Conservation (phyloP, 179 eudicot species). For the Patellifolia procumbens region DNA sequence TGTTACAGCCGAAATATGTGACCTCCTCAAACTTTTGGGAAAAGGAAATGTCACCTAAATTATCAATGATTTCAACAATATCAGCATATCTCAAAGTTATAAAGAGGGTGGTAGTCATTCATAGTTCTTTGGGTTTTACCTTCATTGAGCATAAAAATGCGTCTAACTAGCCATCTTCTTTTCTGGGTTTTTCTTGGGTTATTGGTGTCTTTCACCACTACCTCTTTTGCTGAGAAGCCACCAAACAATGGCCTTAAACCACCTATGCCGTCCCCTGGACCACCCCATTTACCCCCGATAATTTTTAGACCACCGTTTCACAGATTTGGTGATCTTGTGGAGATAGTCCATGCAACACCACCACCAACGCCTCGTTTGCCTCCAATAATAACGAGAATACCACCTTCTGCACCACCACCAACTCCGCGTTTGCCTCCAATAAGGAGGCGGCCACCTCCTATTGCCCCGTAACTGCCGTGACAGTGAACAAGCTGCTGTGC, state of each 20-base stretch:
- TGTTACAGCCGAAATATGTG: conserved; percentile 5
- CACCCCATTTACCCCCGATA: not conserved
- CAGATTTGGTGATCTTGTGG: not conserved
- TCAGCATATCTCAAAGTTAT: not conserved
- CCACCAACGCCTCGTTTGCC: conserved; percentile 15
- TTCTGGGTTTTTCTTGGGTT: conserved; percentile 24
- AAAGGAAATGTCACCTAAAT: not conserved
- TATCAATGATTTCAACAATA: not conserved
- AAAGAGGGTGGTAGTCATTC: not conserved
- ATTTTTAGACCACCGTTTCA: not conserved
- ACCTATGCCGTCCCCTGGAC: not conserved
- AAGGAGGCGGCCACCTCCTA: not conserved
- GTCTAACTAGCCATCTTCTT: conserved; percentile 6
- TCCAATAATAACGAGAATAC: conserved; percentile 1
- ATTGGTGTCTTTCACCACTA: conserved; percentile 16
- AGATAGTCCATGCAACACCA: not conserved
- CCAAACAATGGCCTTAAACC: not conserved
- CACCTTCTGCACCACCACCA: not conserved
- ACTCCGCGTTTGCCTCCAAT: not conserved
- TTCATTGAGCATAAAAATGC: conserved; percentile 21
- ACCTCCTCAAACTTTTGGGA: not conserved
- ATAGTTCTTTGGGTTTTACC: not conserved
- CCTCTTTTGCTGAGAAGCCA: conserved; percentile 4
- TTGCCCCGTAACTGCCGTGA: not conserved
- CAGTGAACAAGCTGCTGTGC: not conserved